A percentile compares a stretch with the other conserved stretches of the same genome.
These are phyloP conservation scores for Amesomyces nigricolor DNA, from an alignment of 2,329 filamentous ascomycete species.

Conservation along the genomic window DNA sequence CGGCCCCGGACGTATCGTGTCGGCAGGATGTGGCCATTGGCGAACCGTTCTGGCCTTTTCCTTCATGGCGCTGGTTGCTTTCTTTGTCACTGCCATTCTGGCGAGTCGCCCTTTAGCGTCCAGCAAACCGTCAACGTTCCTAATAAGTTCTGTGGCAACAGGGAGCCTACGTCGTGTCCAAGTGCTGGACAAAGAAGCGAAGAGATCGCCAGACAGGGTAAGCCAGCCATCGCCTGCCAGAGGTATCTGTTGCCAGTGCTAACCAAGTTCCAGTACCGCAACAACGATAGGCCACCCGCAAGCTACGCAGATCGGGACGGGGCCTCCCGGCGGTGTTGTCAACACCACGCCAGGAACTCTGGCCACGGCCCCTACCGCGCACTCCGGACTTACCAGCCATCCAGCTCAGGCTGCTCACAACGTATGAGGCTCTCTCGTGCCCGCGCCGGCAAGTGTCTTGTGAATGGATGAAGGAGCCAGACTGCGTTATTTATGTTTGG, in stretches of 20 bases:
- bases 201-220: not conserved
- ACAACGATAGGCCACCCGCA: not conserved
- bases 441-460: too few relatives aligned
- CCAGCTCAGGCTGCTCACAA: too few relatives aligned
- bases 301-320: not conserved
- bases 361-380: too few relatives aligned
- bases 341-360: not conserved
- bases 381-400: too few relatives aligned
- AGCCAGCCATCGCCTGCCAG: not conserved
- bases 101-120: slow-evolving; percentile 1
- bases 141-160: not conserved
- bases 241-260: too few relatives aligned
- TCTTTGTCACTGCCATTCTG: slow-evolving; percentile 16
- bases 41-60: slow-evolving; percentile 21
- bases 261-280: not conserved
- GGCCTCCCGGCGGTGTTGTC: not conserved
- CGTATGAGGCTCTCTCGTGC: not conserved
- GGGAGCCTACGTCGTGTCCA: slow-evolving; percentile 8
- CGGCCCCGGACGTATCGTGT: not conserved
- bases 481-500: too few relatives aligned
- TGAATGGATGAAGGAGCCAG: too few relatives aligned
- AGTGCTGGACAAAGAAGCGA: not conserved
- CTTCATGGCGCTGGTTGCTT: slow-evolving; percentile 20
- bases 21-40: slow-evolving; percentile 16
- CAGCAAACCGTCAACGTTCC: not conserved